Base-by-base conservation (phyloP, 805 yeast genomes). In the Nakazawaea sp. region DNA sequence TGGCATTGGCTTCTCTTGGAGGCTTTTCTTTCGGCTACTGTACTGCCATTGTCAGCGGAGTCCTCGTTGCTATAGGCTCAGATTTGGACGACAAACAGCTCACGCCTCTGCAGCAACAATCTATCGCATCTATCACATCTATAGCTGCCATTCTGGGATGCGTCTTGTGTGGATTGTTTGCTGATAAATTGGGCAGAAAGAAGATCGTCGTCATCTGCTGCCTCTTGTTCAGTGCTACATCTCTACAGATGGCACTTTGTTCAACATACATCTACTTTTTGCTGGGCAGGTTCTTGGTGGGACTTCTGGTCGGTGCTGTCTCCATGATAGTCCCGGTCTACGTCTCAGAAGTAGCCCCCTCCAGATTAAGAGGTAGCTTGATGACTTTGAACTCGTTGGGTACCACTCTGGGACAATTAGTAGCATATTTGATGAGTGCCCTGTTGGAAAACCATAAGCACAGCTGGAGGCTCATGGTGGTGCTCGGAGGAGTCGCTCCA, bases 291-390 rank as follows among this genome's bases (percentile, higher is more conserved):
- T 65, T 73, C 21, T 53, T 78, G 23, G 71, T 82, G 12, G 89
- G 89, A n/a, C 49, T 79, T 18, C 87, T 82, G 7, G 78, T 83
- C 18, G 92, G 92, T 12, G 70, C 72, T 19, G 80, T 83, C 5
- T 72, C 88, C 0, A 82, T 81, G 47, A 64, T 78, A 28, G 75
- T 78, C 3, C 90, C 81, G 0, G 64, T 73, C 11, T 75, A 70
- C 49, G 58, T 75, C 11, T 66, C 77, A 18, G 82, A 75, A 49
- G 58, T 72, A 19, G 61, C 72, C 3, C 71, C 73, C 2, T 54
- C 66, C 3, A 54, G 48, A 17, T 50, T 52, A 9, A 56, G 72
- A 45, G 70, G 71, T 2, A 50, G 55, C 3, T 47, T 64, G 29
- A 45, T 61, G 36, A 61, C 66, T 7, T 48, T 64, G 35, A 63